Evolutionary conservation across 371 early-diverging fungal genomes (phyloP), one percentile per base, ranked within the genome.

Genomic region (Actinomucor elegans): DNA sequence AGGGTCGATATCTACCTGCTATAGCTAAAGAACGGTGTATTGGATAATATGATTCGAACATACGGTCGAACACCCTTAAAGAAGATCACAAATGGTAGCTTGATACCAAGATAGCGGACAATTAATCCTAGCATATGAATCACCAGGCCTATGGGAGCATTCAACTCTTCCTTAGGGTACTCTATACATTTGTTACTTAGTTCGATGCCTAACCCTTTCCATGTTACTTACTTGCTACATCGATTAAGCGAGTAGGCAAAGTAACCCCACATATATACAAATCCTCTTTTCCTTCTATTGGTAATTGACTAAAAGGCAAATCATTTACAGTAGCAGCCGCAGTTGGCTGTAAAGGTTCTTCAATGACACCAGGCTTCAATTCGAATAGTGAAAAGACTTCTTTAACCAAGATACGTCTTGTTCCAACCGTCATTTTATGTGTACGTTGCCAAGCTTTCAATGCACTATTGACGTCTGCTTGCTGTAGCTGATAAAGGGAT

Each of bases 101-200:
- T 79, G 49, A 91, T 76, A 31, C 87, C 90, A 9, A 92, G 69
- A 65, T 94, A 94, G 35, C 87, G 85, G 4, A 86, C 77, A 52
- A 93, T 79, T n/a, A 93, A 66, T 15, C 81, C 80, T 28, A 88
- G 73, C 74, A 92, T 83, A 49, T 94, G 93, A 33, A 86, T 68
- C 20, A 87, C 80, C 54, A 89, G 79, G n/a, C 89, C 89, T 26
- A 93, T 76, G 14, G 89, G 87, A 5, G 94, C 89, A 67, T 93
- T 93, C 40, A 93, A 75, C 55, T 89, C 89, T 64, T 93, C 92
- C 29, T 81, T 75, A 18, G 65, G 52, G n/a, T 63, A 70, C 34
- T 51, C 75, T 58, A 59, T 20, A 51, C 17, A 29, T 29, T 57
- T 47, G 38, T 57, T 27, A 64, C 23, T n/a, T 7, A 14, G 27